phyloP scores from a whole-genome alignment of 345 rosid species.

The Schrenkiella parvula region DNA sequence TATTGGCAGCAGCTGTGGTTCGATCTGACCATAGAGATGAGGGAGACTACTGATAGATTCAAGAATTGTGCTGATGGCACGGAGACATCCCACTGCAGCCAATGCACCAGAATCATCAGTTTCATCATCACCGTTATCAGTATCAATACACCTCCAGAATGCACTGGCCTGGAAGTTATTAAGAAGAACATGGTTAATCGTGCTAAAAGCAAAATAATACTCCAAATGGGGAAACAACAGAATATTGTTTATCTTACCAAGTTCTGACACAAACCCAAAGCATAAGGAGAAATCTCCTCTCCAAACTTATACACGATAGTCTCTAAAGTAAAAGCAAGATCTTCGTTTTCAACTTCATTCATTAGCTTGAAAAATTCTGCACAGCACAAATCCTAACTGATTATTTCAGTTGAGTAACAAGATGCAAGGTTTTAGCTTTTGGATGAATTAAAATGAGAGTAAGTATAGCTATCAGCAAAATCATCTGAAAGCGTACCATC shows the following conservation, averaged over 20 bases:
- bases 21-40: slow-evolving; percentile 79
- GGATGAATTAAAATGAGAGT: background rate
- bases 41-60: slow-evolving; percentile 93
- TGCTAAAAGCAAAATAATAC: background rate
- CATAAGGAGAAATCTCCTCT: slow-evolving; percentile 94
- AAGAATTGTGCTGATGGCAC: slow-evolving; percentile 94
- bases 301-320: slow-evolving; percentile 94
- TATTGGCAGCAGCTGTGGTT: slow-evolving; percentile 83
- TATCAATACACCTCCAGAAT: slow-evolving; percentile 91
- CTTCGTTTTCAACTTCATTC: slow-evolving; percentile 99
- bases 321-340: slow-evolving; percentile 87
- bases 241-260: slow-evolving; percentile 67
- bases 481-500: slow-evolving; percentile 52
- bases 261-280: slow-evolving; percentile 91
- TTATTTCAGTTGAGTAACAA: slow-evolving; percentile 7
- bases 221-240: background rate
- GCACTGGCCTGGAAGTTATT: slow-evolving; percentile 70
- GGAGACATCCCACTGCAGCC: slow-evolving; percentile 96
- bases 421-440: background rate
- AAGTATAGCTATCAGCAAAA: background rate
- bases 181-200: slow-evolving; percentile 20
- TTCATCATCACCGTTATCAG: slow-evolving; percentile 83
- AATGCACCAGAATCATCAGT: slow-evolving; percentile 91
- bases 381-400: slow-evolving; percentile 10
- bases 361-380: slow-evolving; percentile 95